Base-by-base conservation (phyloP, 2,329 filamentous ascomycete genomes). In the Xylariaceae sp. region DNA sequence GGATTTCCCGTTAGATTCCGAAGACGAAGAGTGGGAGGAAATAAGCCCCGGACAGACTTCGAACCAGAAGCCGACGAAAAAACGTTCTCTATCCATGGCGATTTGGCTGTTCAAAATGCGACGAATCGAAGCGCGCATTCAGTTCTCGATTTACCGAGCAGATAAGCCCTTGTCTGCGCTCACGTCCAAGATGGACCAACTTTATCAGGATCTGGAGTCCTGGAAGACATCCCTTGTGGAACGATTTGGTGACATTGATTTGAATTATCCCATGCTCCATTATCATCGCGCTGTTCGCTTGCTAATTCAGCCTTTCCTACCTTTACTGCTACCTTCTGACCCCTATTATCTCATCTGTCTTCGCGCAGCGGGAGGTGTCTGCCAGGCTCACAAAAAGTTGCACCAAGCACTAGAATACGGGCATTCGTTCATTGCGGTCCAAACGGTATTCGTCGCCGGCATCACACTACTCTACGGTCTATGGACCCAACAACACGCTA, bases 91-190 rank as follows among this genome's bases (percentile, higher is more conserved):
- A 30, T 76, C 77, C 5, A 73, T 78, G 7, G 73, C 74, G 5
- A 73, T 78, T 7, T 74, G 76, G 18, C 71, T 80, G 2, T 75
- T 79, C 55, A 74, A 75, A 53, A 72, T 81, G 17, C 77, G 79
- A 23, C 73, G 75, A 4, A 71, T 78, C 45, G 78, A 82, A 63
- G 79, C 79, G 1, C 74, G 75, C 15, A 80, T 81, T 35, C 78
- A 81, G 61, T 74, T 78, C 56, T 78, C 78, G n/a, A 76, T 82
- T 41, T 82, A 82, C 63, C 74, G 79, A 11, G 76, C 77, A 11
- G 79, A 82, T 61, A 73, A 75, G 41, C 73, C 77, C 1, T 69
- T 80, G 3, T 70, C 73, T 30, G 69, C 75, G 2, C 69, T 81
- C 3, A 73, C 73, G n/a, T 72, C 74, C 23, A 81, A 81, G 64